Base-by-base conservation (phyloP, 179 eudicot genomes). In the Beta corolliflora region DNA sequence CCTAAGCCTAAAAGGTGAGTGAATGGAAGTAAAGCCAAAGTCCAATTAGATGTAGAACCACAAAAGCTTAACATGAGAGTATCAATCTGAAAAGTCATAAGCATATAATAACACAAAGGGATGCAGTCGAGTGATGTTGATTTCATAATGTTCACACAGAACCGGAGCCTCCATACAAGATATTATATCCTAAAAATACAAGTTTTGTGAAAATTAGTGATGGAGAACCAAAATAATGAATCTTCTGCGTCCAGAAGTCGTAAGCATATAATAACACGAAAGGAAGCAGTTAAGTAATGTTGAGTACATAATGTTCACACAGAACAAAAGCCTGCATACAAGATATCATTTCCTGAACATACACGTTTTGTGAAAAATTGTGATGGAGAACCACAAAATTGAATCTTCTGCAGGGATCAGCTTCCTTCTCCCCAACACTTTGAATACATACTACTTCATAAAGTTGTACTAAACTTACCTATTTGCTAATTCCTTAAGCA, bases 1-100 rank as follows among this genome's bases (percentile, higher is more conserved):
- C 41, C 41, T 36, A 36, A 36, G 41, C 41, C 41, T 36, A 2
- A 36, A n/a, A n/a, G n/a, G n/a, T n/a, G n/a, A n/a, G n/a, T n/a
- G n/a, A n/a, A n/a, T n/a, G n/a, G n/a, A n/a, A n/a, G 77, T 45
- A 74, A 54, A 74, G 14, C 76, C 63, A 55, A 55, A 15, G 45
- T 9, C 50, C 46, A 29, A 55, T 29, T 71, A 18, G 55, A 10
- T 64, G 2, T 25, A 16, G 44, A 48, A 16, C 11, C 31, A 6
- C 21, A 55, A 64, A 52, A 50, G 18, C 10, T 73, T 61, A 14
- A 23, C 19, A 61, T 73, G 58, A 76, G 14, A 75, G 53, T 23
- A 44, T 64, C 59, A 61, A 9, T 46, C 12, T 8, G 2, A 15
- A 71, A 71, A 21, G 16, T n/a, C 36, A 50, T 3, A 19, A 71